Evolutionary conservation across 805 yeast species (phyloP), one percentile per base, ranked within the genome.

Genomic region (Barnettozyma pratensis): DNA sequence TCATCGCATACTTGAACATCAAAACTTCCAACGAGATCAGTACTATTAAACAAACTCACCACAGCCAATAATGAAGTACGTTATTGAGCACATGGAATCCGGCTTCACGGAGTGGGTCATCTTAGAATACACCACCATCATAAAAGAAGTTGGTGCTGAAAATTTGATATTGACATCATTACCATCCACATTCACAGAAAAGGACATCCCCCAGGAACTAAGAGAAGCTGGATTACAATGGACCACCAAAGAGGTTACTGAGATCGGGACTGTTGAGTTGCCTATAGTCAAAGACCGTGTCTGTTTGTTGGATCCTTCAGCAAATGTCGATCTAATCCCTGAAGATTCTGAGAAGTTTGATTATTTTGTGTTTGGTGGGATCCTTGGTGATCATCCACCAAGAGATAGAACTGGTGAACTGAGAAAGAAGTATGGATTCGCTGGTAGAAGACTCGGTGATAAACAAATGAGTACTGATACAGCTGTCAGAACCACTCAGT

Each of bases 391-490:
- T 51, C 97, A 91, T 66, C 96, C 96, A 7, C 80, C 80, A 52
- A 77, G 95, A 60, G 98, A 92, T 64, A 81, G 98, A 67, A 92
- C 99, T 3, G 94, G 91, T 3, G 94, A 91, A 60, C 75, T 92
- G 52, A 77, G 96, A 60, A 67, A 66, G 38, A 85, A 86, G 59
- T 83, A 90, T 57, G 96, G 96, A 0, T 83, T 90, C 61, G 81
- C 79, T 1, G 96, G 97, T 7, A 82, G 94, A 69, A 77, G 96
- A 64, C 73, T 92, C 46, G 98, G 97, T 2, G 77, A 73, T 45
- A 77, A 85, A 55, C 99, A 92, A 65, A 94, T 92, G 98, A 89
- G 98, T 14, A 92, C 99, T 0, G 99, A 92, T 63, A 92, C 99
- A 1, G 98, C 98, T 0, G 85, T 94, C 34, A 79, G 99, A 66